Base-by-base conservation (phyloP, 225 moss, liverwort and hornwort genomes). In the Pseudoscleropodium purum region DNA sequence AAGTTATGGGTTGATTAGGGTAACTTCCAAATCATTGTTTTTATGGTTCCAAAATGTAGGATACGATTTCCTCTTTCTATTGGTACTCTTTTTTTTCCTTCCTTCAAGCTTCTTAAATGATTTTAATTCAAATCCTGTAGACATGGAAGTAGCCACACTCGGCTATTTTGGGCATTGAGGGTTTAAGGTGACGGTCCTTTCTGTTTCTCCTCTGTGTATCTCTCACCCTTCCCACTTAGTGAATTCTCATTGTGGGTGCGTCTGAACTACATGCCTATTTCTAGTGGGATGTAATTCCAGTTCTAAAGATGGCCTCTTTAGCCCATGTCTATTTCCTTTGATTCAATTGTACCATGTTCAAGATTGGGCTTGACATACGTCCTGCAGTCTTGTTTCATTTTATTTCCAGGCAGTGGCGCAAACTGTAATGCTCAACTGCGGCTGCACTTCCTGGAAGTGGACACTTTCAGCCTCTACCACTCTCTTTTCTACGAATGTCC, bases 361-460 rank as follows among this genome's bases (percentile, higher is more conserved):
- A 69, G 51, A 79, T 61, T 45, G 75, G 75, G 65, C 81, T 74
- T 80, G 84, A 67, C 87, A 81, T 56, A 52, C 47, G n/a, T 70
- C 77, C 63, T 81, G 67, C 67, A 88, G 84, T 84, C 88, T 63
- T 69, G 85, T 45, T 63, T 45, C 18, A 70, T n/a, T 59, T 72
- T 47, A 86, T 72, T 79, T 92, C 86, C 81, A 84, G 81, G 90
- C 33, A 87, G 84, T 83, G 86, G 87, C 65, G 84, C 81, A 75
- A 64, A 65, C 27, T 81, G 49, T 39, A 51, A 26, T 69, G 59
- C 74, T 75, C 76, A 52, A 76, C 68, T 85, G 76, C 26, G 43
- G 75, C 91, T 85, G 63, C 64, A 51, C 65, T 70, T 36, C 8
- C 62, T 77, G 87, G 65, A 78, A 64, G 78, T 41, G 37, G 79